These are phyloP conservation scores for Fomitopsis pulvina DNA, from an alignment of 768 basidiomycete genomes.

Conservation along the genomic window DNA sequence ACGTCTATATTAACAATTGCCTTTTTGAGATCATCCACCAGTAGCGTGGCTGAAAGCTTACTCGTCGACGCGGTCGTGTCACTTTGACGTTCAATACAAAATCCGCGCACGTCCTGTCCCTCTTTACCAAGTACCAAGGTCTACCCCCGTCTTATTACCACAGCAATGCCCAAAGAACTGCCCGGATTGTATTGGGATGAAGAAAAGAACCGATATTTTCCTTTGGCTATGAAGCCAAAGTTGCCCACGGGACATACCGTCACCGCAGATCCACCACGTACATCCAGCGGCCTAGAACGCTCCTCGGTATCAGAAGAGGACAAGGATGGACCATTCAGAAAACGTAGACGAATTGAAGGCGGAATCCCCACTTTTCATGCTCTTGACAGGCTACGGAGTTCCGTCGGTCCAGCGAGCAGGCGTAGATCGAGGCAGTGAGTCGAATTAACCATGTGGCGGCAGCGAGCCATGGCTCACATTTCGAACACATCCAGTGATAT, in stretches of 20 bases:
- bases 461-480: too few relatives aligned
- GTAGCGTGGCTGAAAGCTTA: too few relatives aligned
- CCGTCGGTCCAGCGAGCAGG: not conserved
- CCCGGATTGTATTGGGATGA: slow-evolving; percentile 29
- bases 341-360: not conserved
- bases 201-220: slow-evolving; percentile 24
- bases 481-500: slow-evolving; percentile 5
- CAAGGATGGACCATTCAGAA: not conserved
- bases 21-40: too few relatives aligned
- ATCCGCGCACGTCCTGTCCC: not conserved
- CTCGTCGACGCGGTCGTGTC: too few relatives aligned
- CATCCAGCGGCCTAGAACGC: too few relatives aligned
- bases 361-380: not conserved
- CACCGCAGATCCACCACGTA: not conserved
- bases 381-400: not conserved
- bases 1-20: too few relatives aligned
- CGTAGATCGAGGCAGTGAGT: slow-evolving; percentile 1
- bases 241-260: not conserved
- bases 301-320: not conserved
- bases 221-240: slow-evolving; percentile 16
- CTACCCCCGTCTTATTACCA: not conserved
- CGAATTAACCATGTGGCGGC: too few relatives aligned
- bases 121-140: not conserved
- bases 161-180: slow-evolving; percentile 19
- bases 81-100: too few relatives aligned